phyloP scores from a whole-genome alignment of 306 rosid genomes.

The Sicyos edulis region DNA sequence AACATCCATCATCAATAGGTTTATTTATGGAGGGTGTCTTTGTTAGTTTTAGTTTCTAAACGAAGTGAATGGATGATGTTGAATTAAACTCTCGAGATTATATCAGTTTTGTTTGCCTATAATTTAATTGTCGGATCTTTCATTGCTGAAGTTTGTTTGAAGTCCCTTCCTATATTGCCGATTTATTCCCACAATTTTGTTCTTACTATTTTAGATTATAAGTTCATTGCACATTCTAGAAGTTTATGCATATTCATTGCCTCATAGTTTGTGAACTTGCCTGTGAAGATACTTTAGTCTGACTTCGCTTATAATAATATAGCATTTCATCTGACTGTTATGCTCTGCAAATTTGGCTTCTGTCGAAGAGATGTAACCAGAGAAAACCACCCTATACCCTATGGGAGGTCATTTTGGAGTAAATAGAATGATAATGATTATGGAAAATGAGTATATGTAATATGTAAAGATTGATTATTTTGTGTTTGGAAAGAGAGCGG shows the following conservation, averaged over 20 bases:
- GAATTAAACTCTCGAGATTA: background rate
- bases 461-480: no score
- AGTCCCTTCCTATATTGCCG: background rate
- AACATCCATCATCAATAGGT: background rate
- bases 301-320: no score
- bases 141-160: conserved; percentile 5
- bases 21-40: background rate
- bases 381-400: no score
- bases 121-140: background rate
- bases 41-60: conserved; percentile 12
- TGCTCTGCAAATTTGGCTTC: no score
- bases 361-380: no score
- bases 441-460: no score
- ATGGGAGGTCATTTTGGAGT: no score
- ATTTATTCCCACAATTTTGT: background rate
- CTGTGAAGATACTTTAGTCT: no score
- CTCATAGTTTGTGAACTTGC: no score
- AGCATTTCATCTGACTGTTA: no score
- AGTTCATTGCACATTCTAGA: background rate
- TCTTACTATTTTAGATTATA: background rate
- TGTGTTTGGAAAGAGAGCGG: no score
- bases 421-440: no score
- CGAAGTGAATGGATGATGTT: background rate
- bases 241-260: background rate
- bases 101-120: conserved; percentile 24